Evolutionary conservation across 257 asterid genomes (phyloP).

Genomic region (Solanum tacnaense): DNA sequence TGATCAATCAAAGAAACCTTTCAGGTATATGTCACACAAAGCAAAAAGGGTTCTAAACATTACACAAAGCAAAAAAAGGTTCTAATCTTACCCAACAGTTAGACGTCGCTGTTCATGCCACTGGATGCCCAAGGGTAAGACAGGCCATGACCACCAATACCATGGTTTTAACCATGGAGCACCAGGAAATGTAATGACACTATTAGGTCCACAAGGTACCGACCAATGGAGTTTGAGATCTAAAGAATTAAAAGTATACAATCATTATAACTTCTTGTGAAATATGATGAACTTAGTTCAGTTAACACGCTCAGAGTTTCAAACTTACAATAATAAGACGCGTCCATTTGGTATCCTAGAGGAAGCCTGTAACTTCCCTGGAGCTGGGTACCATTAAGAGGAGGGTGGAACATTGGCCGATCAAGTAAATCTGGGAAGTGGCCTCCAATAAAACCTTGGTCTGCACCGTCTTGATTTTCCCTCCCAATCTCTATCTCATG

Average conservation of each 20-base stretch:
- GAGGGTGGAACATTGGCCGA: conserved; percentile 60
- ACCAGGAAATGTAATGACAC: conserved; percentile 82
- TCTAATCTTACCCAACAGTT: conserved; percentile 58
- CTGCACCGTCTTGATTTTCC: conserved; percentile 88
- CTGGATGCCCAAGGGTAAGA: conserved; percentile 74
- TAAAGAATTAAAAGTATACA: background rate
- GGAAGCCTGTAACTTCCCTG: conserved; percentile 78
- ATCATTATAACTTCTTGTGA: background rate
- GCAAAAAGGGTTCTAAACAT: background rate
- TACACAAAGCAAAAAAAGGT: background rate
- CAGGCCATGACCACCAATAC: conserved; percentile 99
- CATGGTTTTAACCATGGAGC: conserved; percentile 94
- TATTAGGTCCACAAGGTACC: conserved; percentile 89
- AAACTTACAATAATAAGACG: conserved; percentile 81
- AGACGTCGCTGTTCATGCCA: conserved; percentile 74
- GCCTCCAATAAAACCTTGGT: conserved; percentile 77
- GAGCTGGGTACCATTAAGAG: conserved; percentile 56
- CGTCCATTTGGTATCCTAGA: conserved; percentile 95
- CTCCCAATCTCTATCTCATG: conserved; percentile 51
- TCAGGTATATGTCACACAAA: background rate
- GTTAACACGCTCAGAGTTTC: background rate
- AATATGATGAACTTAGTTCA: background rate
- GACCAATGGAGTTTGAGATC: conserved; percentile 85
- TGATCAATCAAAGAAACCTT: background rate
- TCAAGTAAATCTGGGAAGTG: conserved; percentile 73